Percentiles rank a stretch among this genome's conserved stretches.
Conservation (phyloP, 768 basidiomycete species). For the Collybia sp. region DNA sequence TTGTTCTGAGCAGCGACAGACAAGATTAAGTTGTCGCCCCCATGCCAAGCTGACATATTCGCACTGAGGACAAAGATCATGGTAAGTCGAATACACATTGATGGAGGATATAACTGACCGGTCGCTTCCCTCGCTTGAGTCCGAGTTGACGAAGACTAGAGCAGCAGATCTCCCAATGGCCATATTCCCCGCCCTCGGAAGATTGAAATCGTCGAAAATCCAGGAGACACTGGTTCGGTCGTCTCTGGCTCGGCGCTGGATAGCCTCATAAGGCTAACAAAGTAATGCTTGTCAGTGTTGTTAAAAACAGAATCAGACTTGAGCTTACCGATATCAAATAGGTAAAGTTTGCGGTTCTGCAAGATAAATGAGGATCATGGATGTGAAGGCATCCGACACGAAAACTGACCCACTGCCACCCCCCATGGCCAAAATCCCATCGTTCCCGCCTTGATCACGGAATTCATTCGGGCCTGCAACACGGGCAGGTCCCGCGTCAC, state of each 20-base stretch:
- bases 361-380: constrained; percentile 33
- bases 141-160: constrained; percentile 62
- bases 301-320: background rate
- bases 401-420: constrained; percentile 60
- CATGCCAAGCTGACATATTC: constrained; percentile 55
- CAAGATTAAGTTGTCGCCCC: constrained; percentile 50
- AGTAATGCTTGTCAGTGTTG: background rate
- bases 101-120: background rate
- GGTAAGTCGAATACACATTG: background rate
- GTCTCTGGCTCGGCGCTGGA: constrained; percentile 48
- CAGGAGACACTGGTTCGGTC: constrained; percentile 51
- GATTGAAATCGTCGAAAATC: constrained; percentile 52
- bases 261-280: constrained; percentile 54
- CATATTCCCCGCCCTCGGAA: constrained; percentile 25
- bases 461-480: constrained; percentile 51
- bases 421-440: constrained; percentile 66
- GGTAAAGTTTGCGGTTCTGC: constrained; percentile 25
- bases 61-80: constrained; percentile 26
- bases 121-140: constrained; percentile 53
- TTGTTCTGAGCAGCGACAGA: constrained; percentile 46
- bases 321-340: constrained; percentile 35
- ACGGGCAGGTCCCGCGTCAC: constrained; percentile 39
- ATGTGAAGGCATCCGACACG: background rate
- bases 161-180: constrained; percentile 39
- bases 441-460: constrained; percentile 36